These are phyloP conservation scores for Auriscalpium vulgare DNA, from an alignment of 768 basidiomycete genomes.

Conservation along the genomic window DNA sequence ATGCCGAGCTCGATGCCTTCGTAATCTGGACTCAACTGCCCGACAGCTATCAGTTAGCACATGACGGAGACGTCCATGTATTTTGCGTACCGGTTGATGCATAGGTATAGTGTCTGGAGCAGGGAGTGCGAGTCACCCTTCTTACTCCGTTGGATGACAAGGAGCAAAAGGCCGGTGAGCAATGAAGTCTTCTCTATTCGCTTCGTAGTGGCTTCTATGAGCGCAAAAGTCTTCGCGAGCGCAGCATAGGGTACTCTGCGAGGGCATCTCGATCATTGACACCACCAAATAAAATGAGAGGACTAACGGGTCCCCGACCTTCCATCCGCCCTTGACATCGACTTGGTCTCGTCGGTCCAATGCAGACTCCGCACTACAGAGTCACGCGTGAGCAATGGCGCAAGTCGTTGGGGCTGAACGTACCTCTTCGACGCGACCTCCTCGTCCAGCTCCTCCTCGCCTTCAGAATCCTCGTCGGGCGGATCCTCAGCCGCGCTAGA, in stretches of 20 bases:
- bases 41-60: conserved; percentile 39
- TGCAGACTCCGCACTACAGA: conserved; percentile 57
- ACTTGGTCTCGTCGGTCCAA: conserved; percentile 55
- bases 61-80: background rate
- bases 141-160: conserved; percentile 83
- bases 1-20: conserved; percentile 93
- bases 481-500: conserved; percentile 18
- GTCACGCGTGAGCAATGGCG: background rate
- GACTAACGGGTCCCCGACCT: conserved; percentile 73
- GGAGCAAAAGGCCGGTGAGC: conserved; percentile 80
- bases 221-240: conserved; percentile 76
- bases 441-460: conserved; percentile 33
- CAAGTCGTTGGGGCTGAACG: conserved; percentile 8
- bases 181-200: conserved; percentile 87
- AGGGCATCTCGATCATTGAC: background rate
- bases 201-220: conserved; percentile 93
- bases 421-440: conserved; percentile 63
- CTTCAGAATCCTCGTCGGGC: conserved; percentile 22
- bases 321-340: conserved; percentile 80
- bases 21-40: conserved; percentile 71
- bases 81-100: conserved; percentile 81
- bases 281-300: background rate
- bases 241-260: conserved; percentile 89
- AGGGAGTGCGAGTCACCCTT: conserved; percentile 67
- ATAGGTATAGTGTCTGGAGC: conserved; percentile 87